phyloP scores from a whole-genome alignment of 257 asterid species.

The Salvia rosmarinus region DNA sequence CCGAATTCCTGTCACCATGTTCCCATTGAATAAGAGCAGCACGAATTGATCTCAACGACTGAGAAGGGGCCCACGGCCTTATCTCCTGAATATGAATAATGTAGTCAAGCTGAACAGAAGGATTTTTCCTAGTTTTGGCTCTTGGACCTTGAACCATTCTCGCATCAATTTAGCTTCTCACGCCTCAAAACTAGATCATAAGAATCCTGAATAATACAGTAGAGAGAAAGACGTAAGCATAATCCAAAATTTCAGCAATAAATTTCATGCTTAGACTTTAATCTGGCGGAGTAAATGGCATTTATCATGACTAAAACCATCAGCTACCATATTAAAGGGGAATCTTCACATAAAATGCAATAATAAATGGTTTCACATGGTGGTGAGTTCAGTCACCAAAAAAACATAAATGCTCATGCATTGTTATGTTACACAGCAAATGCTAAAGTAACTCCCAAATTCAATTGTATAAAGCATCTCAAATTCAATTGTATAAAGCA shows the following conservation, averaged over 20 bases:
- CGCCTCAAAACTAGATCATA: slow-evolving; percentile 20
- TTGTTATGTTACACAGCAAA: slow-evolving; percentile 7
- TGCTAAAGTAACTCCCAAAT: slow-evolving; percentile 1
- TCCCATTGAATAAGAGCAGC: slow-evolving; percentile 82
- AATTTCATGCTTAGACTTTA: slow-evolving; percentile 13
- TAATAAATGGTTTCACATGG: slow-evolving; percentile 35
- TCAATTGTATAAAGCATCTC: background rate
- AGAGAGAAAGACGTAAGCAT: slow-evolving; percentile 30
- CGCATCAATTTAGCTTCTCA: slow-evolving; percentile 27
- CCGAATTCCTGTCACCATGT: slow-evolving; percentile 58
- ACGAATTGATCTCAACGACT: slow-evolving; percentile 62
- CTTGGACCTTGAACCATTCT: slow-evolving; percentile 67
- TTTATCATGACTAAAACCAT: background rate
- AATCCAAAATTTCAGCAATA: slow-evolving; percentile 2
- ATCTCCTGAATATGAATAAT: slow-evolving; percentile 62
- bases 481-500: background rate
- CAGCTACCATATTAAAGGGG: background rate
- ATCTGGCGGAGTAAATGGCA: background rate
- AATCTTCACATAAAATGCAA: slow-evolving; percentile 5
- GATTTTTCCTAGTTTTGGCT: slow-evolving; percentile 58
- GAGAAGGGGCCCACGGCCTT: slow-evolving; percentile 94
- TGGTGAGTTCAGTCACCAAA: slow-evolving; percentile 28
- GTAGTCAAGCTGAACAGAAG: slow-evolving; percentile 69
- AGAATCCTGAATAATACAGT: slow-evolving; percentile 12
- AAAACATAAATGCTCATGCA: slow-evolving; percentile 34